Conservation (phyloP, 2,329 filamentous ascomycete species). For the Bimuria novae-zelandiae region DNA sequence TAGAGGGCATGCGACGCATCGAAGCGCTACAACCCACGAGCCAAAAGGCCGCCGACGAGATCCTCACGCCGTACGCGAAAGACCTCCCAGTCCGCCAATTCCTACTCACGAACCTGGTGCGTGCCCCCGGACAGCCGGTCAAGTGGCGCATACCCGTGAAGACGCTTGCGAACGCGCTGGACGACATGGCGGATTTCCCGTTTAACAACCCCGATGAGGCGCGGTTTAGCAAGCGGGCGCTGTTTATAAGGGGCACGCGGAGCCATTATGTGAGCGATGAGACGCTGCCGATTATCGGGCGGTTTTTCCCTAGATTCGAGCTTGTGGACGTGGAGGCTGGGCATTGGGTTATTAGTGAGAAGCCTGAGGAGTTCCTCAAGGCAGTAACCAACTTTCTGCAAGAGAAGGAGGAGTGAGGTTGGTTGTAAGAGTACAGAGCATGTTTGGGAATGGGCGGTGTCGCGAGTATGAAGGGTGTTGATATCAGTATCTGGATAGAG, state of each 20-base stretch:
- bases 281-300: conserved; percentile 74
- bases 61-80: conserved; percentile 74
- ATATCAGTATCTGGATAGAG: too few relatives aligned
- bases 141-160: conserved; percentile 81
- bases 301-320: conserved; percentile 80
- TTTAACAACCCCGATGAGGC: conserved; percentile 72
- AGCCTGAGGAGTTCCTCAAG: conserved; percentile 76
- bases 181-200: conserved; percentile 85
- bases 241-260: conserved; percentile 78
- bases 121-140: conserved; percentile 59
- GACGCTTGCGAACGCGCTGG: conserved; percentile 69
- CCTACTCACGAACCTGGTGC: conserved; percentile 81
- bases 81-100: conserved; percentile 84
- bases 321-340: conserved; percentile 76
- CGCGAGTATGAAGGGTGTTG: too few relatives aligned
- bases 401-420: conserved; percentile 49
- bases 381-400: conserved; percentile 68
- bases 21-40: conserved; percentile 69
- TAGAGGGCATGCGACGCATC: conserved; percentile 82
- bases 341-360: conserved; percentile 90
- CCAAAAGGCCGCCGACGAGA: conserved; percentile 78
- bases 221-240: conserved; percentile 74
- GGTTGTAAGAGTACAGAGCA: not conserved
- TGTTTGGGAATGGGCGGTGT: too few relatives aligned
- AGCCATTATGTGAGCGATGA: conserved; percentile 84